A percentile compares a stretch with the other conserved stretches of the same genome.
Conservation (phyloP, 1,139 yeast genomes). For the Kodamaea alishanica region DNA sequence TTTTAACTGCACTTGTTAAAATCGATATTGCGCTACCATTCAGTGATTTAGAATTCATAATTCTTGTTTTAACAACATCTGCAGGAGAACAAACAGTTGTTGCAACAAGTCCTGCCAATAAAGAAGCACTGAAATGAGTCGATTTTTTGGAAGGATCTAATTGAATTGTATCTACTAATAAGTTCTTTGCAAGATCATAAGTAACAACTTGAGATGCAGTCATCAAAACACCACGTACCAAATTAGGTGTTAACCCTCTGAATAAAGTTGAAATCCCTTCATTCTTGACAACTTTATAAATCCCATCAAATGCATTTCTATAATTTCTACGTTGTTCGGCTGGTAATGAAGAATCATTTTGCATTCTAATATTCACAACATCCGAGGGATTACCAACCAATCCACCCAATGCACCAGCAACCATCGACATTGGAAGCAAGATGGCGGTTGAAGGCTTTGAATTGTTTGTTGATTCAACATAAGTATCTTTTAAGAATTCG, state of each 20-base stretch:
- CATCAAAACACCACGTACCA: constrained; percentile 80
- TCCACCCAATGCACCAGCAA: constrained; percentile 82
- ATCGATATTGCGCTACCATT: constrained; percentile 50
- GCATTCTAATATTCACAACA: constrained; percentile 87
- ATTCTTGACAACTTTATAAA: constrained; percentile 52
- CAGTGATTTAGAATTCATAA: constrained; percentile 65
- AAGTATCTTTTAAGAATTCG: constrained; percentile 63
- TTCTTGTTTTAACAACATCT: constrained; percentile 84
- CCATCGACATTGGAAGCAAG: constrained; percentile 74
- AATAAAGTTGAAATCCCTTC: constrained; percentile 64
- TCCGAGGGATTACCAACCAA: constrained; percentile 86
- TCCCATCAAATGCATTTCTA: constrained; percentile 75
- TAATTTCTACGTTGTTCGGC: constrained; percentile 66
- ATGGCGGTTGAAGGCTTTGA: constrained; percentile 39
- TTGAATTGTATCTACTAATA: constrained; percentile 48
- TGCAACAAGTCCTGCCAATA: constrained; percentile 80
- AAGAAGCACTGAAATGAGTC: constrained; percentile 75
- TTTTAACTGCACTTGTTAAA: constrained; percentile 52
- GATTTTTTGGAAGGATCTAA: constrained; percentile 60
- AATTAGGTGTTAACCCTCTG: constrained; percentile 75
- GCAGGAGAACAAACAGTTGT: constrained; percentile 92
- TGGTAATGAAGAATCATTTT: constrained; percentile 75
- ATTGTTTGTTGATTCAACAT: constrained; percentile 32
- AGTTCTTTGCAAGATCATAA: constrained; percentile 69
- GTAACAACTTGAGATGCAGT: constrained; percentile 91